Percentiles rank a stretch among this genome's conserved stretches.
phyloP scores from a whole-genome alignment of 2,329 filamentous ascomycete genomes.

The Coniochaeta sp. region DNA sequence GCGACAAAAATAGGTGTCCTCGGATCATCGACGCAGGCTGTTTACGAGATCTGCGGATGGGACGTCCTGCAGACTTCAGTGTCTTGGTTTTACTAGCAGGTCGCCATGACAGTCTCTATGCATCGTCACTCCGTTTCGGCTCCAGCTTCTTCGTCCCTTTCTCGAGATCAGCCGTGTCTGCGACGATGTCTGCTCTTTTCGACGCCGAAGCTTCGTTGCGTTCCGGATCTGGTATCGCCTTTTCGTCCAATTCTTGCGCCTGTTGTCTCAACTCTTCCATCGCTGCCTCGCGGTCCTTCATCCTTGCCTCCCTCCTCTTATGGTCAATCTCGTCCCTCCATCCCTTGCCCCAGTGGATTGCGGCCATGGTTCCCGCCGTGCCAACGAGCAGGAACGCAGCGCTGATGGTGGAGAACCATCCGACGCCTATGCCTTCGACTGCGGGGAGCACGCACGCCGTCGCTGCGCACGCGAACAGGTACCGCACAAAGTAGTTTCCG shows the following conservation, averaged over 20 bases:
- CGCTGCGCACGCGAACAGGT: conserved; percentile 64
- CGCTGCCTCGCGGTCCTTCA: conserved; percentile 7
- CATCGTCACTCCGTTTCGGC: not conserved
- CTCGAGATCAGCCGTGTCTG: not conserved
- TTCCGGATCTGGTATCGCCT: not conserved
- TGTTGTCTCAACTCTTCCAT: not conserved
- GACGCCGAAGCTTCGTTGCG: not conserved
- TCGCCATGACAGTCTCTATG: not conserved
- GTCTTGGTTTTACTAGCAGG: not conserved
- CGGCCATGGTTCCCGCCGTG: conserved; percentile 37
- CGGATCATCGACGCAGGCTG: not conserved
- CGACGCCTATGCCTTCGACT: conserved; percentile 67
- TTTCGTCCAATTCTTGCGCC: not conserved
- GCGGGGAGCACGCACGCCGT: conserved; percentile 68
- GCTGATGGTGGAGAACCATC: conserved; percentile 72
- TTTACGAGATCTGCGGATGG: not conserved
- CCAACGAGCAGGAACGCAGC: conserved; percentile 45
- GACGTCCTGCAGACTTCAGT: not conserved
- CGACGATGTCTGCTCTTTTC: not conserved
- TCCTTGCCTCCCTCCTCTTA: conserved; percentile 30
- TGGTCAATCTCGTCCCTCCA: conserved; percentile 49
- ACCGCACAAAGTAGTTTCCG: conserved; percentile 73
- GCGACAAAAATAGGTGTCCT: not conserved
- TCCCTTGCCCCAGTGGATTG: conserved; percentile 38
- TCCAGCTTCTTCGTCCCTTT: not conserved